Evolutionary conservation across 768 basidiomycete genomes (phyloP), one percentile per base, ranked within the genome.

Genomic region (Strobilomyces echinocephalus): DNA sequence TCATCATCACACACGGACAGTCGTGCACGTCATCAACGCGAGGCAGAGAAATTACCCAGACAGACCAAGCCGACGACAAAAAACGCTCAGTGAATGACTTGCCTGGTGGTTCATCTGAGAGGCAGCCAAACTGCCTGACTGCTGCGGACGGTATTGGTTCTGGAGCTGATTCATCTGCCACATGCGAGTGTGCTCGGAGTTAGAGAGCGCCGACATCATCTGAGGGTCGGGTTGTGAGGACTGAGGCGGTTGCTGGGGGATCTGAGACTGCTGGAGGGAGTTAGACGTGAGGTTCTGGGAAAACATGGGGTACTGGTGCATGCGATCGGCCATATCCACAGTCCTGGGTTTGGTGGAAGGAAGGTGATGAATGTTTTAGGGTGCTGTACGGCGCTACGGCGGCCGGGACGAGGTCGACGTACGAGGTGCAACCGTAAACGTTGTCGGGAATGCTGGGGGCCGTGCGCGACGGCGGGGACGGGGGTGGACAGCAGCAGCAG

Each of bases 291-390:
- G 79, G 68, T 71, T 75, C 60, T 65, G 69, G 54, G 79, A 69
- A 42, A 80, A 70, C 78, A 85, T 80, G 60, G 74, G 57, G 67
- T 82, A 84, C 69, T 74, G 76, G 62, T 75, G 64, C 48, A 75
- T 65, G 68, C 79, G 81, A 79, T 85, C 82, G 66, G 83, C 81
- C 83, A 84, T 83, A 72, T 73, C 72, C 72, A 68, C 60, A 58
- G 59, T 57, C 55, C 54, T 57, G 64, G 54, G 58, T 63, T 57
- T 56, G 60, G 49, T 52, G 58, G 58, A 51, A 55, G 51, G 63
- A 60, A 58, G 60, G 65, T 55, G 65, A 58, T 64, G 62, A 53
- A 64, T 64, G 66, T 67, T 66, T 64, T 64, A 60, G 56, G 57
- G 55, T 58, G 62, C 60, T 57, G 61, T 63, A 54, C 53, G 40